Evolutionary conservation across 2,329 filamentous ascomycete species (phyloP).

Genomic region (Lasiodiplodia citricola): DNA sequence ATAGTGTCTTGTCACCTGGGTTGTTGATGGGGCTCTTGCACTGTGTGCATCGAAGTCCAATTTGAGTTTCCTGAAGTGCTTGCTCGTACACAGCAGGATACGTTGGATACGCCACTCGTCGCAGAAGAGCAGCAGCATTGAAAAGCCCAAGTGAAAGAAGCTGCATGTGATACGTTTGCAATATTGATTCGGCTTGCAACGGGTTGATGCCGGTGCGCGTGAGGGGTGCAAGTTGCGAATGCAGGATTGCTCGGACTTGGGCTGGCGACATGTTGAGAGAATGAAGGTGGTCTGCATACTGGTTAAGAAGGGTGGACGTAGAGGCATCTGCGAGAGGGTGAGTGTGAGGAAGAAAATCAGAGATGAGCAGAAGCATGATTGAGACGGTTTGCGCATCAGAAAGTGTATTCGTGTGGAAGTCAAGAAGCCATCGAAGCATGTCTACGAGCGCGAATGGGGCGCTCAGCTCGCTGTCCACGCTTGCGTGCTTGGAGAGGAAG

Average conservation of each 20-base stretch:
- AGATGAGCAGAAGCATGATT: constrained; percentile 52
- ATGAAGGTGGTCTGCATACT: constrained; percentile 48
- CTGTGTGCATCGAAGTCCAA: constrained; percentile 61
- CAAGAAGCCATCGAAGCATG: constrained; percentile 49
- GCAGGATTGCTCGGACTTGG: constrained; percentile 49
- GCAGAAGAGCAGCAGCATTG: constrained; percentile 61
- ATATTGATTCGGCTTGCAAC: constrained; percentile 60
- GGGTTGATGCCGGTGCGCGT: constrained; percentile 53
- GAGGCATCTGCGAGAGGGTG: constrained; percentile 38
- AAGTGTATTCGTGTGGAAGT: constrained; percentile 47
- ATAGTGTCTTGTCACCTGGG: constrained; percentile 55
- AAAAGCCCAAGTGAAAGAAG: constrained; percentile 54
- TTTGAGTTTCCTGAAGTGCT: constrained; percentile 58
- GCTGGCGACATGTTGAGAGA: constrained; percentile 44
- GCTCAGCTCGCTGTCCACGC: constrained; percentile 40
- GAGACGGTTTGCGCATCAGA: constrained; percentile 55
- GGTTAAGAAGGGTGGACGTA: constrained; percentile 37
- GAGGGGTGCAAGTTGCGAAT: constrained; percentile 46
- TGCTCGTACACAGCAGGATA: constrained; percentile 65
- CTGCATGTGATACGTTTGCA: constrained; percentile 63
- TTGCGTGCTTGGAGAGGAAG: constrained; percentile 39
- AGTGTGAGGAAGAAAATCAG: constrained; percentile 52
- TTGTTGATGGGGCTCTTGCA: constrained; percentile 63
- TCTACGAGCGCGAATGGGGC: constrained; percentile 49
- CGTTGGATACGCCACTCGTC: constrained; percentile 59